phyloP scores from a whole-genome alignment of 2,329 filamentous ascomycete species.

The Rasamsonia emersonii region DNA sequence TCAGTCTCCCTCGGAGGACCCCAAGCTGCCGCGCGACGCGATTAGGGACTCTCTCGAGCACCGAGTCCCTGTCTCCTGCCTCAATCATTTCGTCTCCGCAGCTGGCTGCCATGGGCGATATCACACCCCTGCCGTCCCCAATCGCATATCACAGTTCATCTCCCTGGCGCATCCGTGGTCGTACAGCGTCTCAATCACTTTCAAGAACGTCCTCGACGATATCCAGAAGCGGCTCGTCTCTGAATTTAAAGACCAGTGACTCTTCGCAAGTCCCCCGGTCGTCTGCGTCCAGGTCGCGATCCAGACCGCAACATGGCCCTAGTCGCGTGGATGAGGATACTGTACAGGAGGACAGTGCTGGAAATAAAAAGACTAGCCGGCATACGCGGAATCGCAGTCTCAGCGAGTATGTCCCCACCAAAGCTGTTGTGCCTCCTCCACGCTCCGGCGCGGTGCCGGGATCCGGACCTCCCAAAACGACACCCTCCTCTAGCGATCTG shows the following conservation, averaged over 20 bases:
- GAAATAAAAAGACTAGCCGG: conserved; percentile 19
- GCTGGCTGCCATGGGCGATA: conserved; percentile 65
- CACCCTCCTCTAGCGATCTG: conserved; percentile 42
- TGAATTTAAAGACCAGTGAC: conserved; percentile 27
- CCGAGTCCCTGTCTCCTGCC: conserved; percentile 47
- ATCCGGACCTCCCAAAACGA: conserved; percentile 38
- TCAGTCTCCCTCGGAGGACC: conserved; percentile 35
- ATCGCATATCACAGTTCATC: conserved; percentile 42
- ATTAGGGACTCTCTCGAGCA: conserved; percentile 28
- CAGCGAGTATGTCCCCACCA: conserved; percentile 78
- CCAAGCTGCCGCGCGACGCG: conserved; percentile 36
- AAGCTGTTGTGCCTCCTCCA: conserved; percentile 55
- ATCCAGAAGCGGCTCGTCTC: conserved; percentile 29
- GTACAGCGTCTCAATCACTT: conserved; percentile 43
- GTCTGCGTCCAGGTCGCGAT: conserved; percentile 21
- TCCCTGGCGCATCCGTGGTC: conserved; percentile 46
- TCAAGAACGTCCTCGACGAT: conserved; percentile 35
- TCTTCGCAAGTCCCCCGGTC: conserved; percentile 25
- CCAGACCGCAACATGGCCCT: conserved; percentile 34
- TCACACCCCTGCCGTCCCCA: conserved; percentile 72
- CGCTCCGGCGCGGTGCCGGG: conserved; percentile 67
- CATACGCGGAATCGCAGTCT: conserved; percentile 72
- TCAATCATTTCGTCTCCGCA: conserved; percentile 59
- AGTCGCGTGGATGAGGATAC: conserved; percentile 22
- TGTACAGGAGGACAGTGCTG: conserved; percentile 13